These are phyloP conservation scores for Friedmanniomyces simplex DNA, from an alignment of 495 filamentous ascomycete species.

Conservation along the genomic window DNA sequence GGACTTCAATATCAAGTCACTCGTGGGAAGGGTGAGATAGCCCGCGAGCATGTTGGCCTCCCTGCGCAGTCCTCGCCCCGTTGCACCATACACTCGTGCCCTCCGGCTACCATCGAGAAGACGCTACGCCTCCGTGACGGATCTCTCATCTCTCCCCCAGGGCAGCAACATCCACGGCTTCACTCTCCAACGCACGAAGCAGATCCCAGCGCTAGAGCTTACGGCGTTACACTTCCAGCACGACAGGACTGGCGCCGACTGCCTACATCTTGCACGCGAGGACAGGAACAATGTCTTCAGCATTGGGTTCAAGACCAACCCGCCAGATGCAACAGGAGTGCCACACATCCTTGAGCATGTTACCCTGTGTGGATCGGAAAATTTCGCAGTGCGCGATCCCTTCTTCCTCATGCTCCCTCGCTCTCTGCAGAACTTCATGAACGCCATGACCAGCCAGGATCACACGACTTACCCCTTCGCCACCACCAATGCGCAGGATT, in stretches of 20 bases:
- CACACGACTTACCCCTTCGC: slow-evolving; percentile 98
- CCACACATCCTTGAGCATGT: slow-evolving; percentile 97
- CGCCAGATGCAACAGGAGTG: slow-evolving; percentile 88
- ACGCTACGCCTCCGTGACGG: slow-evolving; percentile 54
- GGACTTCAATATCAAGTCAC: too few species aligned
- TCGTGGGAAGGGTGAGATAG: too few species aligned
- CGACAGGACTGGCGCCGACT: slow-evolving; percentile 88
- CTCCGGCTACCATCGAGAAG: background rate
- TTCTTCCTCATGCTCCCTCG: slow-evolving; percentile 94
- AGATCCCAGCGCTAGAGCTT: slow-evolving; percentile 86
- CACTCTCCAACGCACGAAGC: slow-evolving; percentile 74
- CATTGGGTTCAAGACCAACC: slow-evolving; percentile 97
- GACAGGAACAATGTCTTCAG: slow-evolving; percentile 99
- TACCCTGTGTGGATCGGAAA: slow-evolving; percentile 92
- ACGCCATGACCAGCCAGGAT: slow-evolving; percentile 90
- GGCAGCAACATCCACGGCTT: slow-evolving; percentile 89
- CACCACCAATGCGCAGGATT: slow-evolving; percentile 93
- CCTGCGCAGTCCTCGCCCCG: slow-evolving; percentile 1
- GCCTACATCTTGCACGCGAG: slow-evolving; percentile 86
- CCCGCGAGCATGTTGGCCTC: background rate
- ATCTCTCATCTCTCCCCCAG: slow-evolving; percentile 58
- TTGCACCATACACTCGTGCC: slow-evolving; percentile 7
- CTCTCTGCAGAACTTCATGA: slow-evolving; percentile 98
- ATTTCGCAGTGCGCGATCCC: slow-evolving; percentile 90
- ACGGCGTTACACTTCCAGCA: slow-evolving; percentile 83